Evolutionary conservation across 1,139 yeast genomes (phyloP).

Genomic region (Geotrichum candidum): DNA sequence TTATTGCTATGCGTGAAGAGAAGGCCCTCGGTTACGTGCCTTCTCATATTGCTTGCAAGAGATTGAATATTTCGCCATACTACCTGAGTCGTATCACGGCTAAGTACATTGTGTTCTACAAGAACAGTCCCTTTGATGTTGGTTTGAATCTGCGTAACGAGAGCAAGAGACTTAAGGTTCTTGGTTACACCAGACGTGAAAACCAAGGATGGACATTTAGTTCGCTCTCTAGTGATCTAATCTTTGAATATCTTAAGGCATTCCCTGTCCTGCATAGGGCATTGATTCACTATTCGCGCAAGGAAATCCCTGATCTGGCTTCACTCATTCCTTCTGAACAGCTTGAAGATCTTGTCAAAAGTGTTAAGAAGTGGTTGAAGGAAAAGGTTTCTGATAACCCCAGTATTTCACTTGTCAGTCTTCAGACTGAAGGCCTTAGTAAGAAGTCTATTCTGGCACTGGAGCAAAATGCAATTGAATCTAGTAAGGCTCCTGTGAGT

Average conservation of each 20-base stretch:
- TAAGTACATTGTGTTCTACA: constrained; percentile 54
- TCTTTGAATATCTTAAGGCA: constrained; percentile 52
- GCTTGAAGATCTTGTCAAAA: constrained; percentile 40
- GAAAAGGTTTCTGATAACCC: constrained; percentile 45
- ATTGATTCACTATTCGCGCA: constrained; percentile 30
- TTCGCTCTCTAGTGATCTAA: constrained; percentile 60
- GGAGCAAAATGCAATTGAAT: constrained; percentile 56
- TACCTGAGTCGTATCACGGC: constrained; percentile 76
- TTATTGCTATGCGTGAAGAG: constrained; percentile 46
- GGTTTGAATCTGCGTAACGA: constrained; percentile 87
- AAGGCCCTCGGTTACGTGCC: constrained; percentile 57
- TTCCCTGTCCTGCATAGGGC: constrained; percentile 59
- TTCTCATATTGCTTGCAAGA: constrained; percentile 59
- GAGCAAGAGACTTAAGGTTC: constrained; percentile 68
- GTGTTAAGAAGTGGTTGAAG: constrained; percentile 42
- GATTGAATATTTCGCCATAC: constrained; percentile 52
- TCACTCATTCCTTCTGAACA: constrained; percentile 39
- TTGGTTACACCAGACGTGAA: constrained; percentile 73
- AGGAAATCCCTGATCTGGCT: constrained; percentile 40
- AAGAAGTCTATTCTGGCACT: constrained; percentile 58
- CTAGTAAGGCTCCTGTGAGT: constrained; percentile 22
- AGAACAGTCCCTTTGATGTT: constrained; percentile 56
- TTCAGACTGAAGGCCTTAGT: constrained; percentile 77
- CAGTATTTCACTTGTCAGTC: constrained; percentile 54
- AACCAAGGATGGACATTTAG: constrained; percentile 81